Evolutionary conservation across 2,329 filamentous ascomycete genomes (phyloP).

Genomic region (Lasiodiplodia theobromae): DNA sequence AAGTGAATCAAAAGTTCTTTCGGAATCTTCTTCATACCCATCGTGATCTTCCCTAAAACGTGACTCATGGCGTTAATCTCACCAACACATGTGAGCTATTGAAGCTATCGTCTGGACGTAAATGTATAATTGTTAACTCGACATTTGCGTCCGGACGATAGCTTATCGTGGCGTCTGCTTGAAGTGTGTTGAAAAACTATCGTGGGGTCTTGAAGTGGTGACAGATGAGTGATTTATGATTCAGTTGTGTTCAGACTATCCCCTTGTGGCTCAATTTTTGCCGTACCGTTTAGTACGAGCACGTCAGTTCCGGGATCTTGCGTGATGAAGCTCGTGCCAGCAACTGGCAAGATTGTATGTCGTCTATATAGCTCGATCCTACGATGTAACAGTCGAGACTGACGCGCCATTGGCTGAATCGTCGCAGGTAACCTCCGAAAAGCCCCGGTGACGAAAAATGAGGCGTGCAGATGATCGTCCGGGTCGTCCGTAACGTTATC

Average conservation of each 20-base stretch:
- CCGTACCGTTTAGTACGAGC: not conserved
- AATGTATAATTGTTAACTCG: not conserved
- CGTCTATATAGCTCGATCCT: not conserved
- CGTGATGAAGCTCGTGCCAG: constrained; percentile 22
- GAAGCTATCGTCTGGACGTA: too few species aligned
- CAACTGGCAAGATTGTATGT: constrained; percentile 4
- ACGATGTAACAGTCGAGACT: constrained; percentile 6
- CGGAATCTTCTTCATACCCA: not conserved
- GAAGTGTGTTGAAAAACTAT: not conserved
- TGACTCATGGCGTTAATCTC: not conserved
- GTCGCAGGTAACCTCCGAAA: constrained; percentile 6
- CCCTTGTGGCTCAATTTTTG: not conserved
- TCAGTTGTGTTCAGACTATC: not conserved
- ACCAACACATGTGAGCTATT: not conserved
- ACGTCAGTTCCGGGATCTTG: not conserved
- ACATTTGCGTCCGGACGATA: too few species aligned
- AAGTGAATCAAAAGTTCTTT: constrained; percentile 12
- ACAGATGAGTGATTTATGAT: not conserved
- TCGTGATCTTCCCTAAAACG: too few species aligned
- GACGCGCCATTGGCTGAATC: not conserved
- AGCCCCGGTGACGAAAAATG: constrained; percentile 3
- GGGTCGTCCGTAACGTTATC: constrained; percentile 12
- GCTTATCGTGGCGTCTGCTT: not conserved
- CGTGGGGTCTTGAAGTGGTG: not conserved
- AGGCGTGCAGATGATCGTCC: constrained; percentile 10